Evolutionary conservation across 2,329 filamentous ascomycete genomes (phyloP), one percentile per base, ranked within the genome.

Genomic region (Pseudogymnoascus sp.): DNA sequence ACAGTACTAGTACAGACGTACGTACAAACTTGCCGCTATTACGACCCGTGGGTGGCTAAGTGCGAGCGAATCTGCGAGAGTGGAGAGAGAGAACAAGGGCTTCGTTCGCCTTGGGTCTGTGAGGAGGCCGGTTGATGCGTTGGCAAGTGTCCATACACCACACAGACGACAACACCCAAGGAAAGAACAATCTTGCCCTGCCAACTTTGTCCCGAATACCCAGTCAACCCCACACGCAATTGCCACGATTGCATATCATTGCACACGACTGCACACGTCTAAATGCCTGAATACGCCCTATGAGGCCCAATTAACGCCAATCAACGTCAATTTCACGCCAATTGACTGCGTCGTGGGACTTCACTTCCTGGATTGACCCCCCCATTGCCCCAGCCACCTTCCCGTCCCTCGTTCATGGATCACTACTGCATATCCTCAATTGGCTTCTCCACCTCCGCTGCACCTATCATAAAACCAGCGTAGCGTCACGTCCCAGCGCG

Each of bases 381-480:
- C 35, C 31, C 31, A 10, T 11, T 44, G 31, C 17, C 21, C 44
- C 44, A 53, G 44, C 44, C 44, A 53, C 44, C 44, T 53, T 53
- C 23, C 44, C 23, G 44, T 53, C 28, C 44, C 23, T 53, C 44
- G 44, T 53, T 53, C 44, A 53, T 53, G 44, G 44, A 53, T 9
- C 44, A 53, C 44, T 53, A 53, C 44, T 31, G 44, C 23, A 53
- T 53, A 53, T 53, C 44, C 44, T 53, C 44, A 53, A 53, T 53
- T 53, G 23, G 44, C 23, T 53, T 53, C 44, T 53, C 44, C 44
- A 53, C 44, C 44, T 53, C 44, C 44, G 44, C 44, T 53, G 44
- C 44, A 53, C 44, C 44, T 53, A 53, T 9, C 44, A 53, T 53
- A 53, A 53, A 31, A 53, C 23, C 44, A 53, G 44, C 44, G 44